Conservation (phyloP, 2,329 filamentous ascomycete species). For the Clonostachys rosea region DNA sequence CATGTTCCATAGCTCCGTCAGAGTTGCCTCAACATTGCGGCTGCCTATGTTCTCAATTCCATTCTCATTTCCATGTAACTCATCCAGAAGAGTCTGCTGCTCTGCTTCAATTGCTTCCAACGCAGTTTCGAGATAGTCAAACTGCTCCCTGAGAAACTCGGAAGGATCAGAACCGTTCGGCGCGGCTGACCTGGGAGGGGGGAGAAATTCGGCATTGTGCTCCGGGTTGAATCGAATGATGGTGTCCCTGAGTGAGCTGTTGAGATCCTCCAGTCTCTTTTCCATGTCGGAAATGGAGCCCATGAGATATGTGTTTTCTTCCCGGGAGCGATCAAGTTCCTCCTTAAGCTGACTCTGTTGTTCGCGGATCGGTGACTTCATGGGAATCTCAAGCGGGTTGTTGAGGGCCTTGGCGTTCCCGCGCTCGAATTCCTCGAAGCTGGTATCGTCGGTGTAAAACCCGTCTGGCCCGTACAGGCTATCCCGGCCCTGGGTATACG, state of each 20-base stretch:
- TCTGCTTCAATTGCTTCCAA: slow-evolving; percentile 57
- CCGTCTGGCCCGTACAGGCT: slow-evolving; percentile 51
- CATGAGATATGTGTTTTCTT: slow-evolving; percentile 33
- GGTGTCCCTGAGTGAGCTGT: slow-evolving; percentile 60
- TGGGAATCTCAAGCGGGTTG: slow-evolving; percentile 44
- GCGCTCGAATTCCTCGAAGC: slow-evolving; percentile 63
- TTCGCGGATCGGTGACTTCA: slow-evolving; percentile 51
- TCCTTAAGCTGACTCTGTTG: slow-evolving; percentile 45
- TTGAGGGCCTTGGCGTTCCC: slow-evolving; percentile 39
- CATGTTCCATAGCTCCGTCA: slow-evolving; percentile 52
- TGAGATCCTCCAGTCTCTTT: slow-evolving; percentile 62
- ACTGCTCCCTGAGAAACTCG: slow-evolving; percentile 47
- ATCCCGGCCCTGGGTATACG: slow-evolving; percentile 57
- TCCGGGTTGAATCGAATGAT: slow-evolving; percentile 60
- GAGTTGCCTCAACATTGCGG: slow-evolving; percentile 21
- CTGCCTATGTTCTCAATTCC: not conserved
- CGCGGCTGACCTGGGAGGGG: slow-evolving; percentile 28
- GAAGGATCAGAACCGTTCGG: slow-evolving; percentile 30
- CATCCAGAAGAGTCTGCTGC: slow-evolving; percentile 24
- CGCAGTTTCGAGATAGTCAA: slow-evolving; percentile 68
- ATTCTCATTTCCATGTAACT: slow-evolving; percentile 16
- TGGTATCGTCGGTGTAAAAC: slow-evolving; percentile 72
- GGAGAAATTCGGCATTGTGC: slow-evolving; percentile 38
- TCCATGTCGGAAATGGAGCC: slow-evolving; percentile 58
- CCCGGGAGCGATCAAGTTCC: slow-evolving; percentile 38